phyloP scores from a whole-genome alignment of 768 basidiomycete genomes.

The Podaxis rugospora region DNA sequence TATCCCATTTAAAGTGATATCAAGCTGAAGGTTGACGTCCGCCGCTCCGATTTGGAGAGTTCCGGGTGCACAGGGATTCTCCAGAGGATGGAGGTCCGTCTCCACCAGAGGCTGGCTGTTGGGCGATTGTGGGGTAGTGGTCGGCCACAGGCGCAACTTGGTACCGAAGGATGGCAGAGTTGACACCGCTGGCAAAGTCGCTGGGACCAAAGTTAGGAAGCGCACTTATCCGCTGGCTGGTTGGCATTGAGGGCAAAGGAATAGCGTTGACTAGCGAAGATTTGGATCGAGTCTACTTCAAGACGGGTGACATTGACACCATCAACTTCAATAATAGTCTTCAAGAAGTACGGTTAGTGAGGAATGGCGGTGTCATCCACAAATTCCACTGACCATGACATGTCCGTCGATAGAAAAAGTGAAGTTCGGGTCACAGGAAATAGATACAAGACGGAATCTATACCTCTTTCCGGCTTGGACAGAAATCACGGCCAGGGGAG shows the following conservation, averaged over 20 bases:
- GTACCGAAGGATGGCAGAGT: slow-evolving; percentile 53
- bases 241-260: slow-evolving; percentile 38
- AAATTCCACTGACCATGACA: slow-evolving; percentile 22
- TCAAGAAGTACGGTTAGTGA: neutral
- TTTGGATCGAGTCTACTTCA: slow-evolving; percentile 30
- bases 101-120: slow-evolving; percentile 28
- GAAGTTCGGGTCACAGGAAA: slow-evolving; percentile 42
- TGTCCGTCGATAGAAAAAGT: slow-evolving; percentile 43
- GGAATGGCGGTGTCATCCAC: neutral
- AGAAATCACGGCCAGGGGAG: slow-evolving; percentile 33
- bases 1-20: slow-evolving; percentile 17
- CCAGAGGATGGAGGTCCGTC: slow-evolving; percentile 29
- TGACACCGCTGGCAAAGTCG: slow-evolving; percentile 31
- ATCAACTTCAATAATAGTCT: slow-evolving; percentile 38
- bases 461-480: slow-evolving; percentile 34
- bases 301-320: slow-evolving; percentile 31
- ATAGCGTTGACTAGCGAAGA: slow-evolving; percentile 36
- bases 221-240: slow-evolving; percentile 30
- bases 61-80: slow-evolving; percentile 30
- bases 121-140: slow-evolving; percentile 27
- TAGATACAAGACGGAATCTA: slow-evolving; percentile 44
- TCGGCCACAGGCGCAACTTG: slow-evolving; percentile 31
- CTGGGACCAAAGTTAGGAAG: slow-evolving; percentile 25
- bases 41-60: slow-evolving; percentile 31
- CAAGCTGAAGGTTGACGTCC: slow-evolving; percentile 32